Evolutionary conservation across 1,139 yeast species (phyloP), one percentile per base, ranked within the genome.

Genomic region (Kodamaea fungicola): DNA sequence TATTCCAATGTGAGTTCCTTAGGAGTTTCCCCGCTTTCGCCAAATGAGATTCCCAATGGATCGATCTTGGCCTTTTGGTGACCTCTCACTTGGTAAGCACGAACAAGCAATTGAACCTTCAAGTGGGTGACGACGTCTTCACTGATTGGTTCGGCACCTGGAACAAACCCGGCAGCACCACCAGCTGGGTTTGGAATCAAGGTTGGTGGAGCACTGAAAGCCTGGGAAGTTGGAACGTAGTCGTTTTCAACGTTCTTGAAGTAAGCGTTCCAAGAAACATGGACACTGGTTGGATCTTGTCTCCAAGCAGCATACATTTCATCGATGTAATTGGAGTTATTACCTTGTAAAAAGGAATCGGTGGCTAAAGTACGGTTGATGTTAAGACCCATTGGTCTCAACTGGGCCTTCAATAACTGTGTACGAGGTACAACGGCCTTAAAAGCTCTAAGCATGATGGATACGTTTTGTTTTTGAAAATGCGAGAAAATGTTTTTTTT

Each of bases 41-140:
- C 96, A 59, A 82, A 87, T 22, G 92, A 80, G 55, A 92, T 85
- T 28, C 86, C 94, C 58, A 92, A 73, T 12, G 99, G 99, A 64
- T 92, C 99, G 44, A 90, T 83, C 57, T 82, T 84, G 35, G 98
- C 97, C 70, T 87, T 88, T 62, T 83, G 86, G 64, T 92, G 98
- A 48, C 98, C 99, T 65, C 97, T 82, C 38, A 92, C 98, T 71
- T 92, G 98, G 69, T 90, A 94, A 31, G 98, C 98, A 64, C 99
- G 86, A 44, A 94, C 97, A 54, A 92, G 75, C 52, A 92, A 78
- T 74, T 92, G 99, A 19, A 89, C 95, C 66, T 92, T 94, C 74
- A 92, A 78, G 63, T 94, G 98, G 45, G 88, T 76, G 50, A 87
- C 76, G 38, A 92, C 89, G 50, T 83, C 89, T 54, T 78, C 80